These are phyloP conservation scores for Micromonas commoda DNA, from an alignment of 139 green algal genomes.

Conservation along the genomic window DNA sequence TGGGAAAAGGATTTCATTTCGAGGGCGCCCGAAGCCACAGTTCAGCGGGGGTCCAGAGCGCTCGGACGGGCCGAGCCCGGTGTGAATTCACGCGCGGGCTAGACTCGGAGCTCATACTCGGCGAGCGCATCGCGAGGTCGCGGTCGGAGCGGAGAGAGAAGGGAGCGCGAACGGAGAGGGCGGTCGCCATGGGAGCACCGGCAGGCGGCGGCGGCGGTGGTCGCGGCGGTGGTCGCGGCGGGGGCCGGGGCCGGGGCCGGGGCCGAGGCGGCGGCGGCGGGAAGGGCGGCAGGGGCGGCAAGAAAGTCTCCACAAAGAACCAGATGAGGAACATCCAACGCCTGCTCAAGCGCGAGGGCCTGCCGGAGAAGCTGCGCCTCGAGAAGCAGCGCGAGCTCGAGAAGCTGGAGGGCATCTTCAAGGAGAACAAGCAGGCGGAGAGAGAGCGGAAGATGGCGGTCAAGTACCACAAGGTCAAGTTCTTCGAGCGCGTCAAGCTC, in stretches of 20 bases:
- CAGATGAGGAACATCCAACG: slow-evolving; percentile 5
- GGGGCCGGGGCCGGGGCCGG: too few species aligned
- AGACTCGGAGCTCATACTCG: too few species aligned
- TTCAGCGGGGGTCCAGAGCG: too few species aligned
- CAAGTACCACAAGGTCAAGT: slow-evolving; percentile 74
- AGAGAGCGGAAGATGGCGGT: slow-evolving; percentile 54
- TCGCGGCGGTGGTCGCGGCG: too few species aligned
- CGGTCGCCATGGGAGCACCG: too few species aligned
- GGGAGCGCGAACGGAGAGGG: too few species aligned
- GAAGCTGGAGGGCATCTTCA: not conserved
- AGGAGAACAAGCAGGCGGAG: slow-evolving; percentile 32
- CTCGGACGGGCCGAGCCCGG: too few species aligned
- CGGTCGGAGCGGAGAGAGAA: too few species aligned
- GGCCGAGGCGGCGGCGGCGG: not conserved
- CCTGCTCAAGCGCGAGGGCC: not conserved
- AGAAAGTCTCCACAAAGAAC: not conserved
- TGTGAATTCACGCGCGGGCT: too few species aligned
- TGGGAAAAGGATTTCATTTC: too few species aligned
- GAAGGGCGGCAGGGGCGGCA: not conserved
- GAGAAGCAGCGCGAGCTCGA: slow-evolving; percentile 16
- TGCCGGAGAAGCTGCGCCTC: slow-evolving; percentile 8
- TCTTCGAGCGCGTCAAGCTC: slow-evolving; percentile 82
- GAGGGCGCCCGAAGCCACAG: too few species aligned
- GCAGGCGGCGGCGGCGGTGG: not conserved
- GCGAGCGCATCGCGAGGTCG: too few species aligned